Conservation (phyloP, 2,329 filamentous ascomycete genomes). For the Penicillium sp. region DNA sequence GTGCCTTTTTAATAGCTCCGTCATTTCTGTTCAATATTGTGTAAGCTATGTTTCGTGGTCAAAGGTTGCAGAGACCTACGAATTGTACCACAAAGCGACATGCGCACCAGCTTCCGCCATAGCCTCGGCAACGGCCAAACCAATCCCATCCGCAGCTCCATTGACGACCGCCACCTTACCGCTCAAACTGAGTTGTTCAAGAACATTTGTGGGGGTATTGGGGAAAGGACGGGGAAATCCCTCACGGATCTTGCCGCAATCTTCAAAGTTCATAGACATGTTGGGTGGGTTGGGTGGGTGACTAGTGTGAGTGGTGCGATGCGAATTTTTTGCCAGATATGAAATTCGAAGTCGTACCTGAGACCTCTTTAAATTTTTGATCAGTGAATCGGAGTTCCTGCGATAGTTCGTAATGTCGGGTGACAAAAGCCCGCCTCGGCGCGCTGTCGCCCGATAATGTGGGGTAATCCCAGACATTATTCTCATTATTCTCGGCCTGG, state of each 20-base stretch:
- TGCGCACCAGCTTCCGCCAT: constrained; percentile 52
- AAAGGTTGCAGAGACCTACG: constrained; percentile 22
- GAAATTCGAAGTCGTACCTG: background rate
- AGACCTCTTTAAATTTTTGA: background rate
- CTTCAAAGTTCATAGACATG: constrained; percentile 46
- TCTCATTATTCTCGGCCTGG: no score
- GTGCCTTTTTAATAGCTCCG: constrained; percentile 41
- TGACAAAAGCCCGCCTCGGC: constrained; percentile 1
- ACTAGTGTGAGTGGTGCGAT: background rate
- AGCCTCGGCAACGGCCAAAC: constrained; percentile 49
- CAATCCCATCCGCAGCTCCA: constrained; percentile 53
- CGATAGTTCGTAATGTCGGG: background rate
- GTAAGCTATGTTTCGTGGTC: background rate
- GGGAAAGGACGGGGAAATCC: constrained; percentile 47
- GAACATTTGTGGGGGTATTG: constrained; percentile 47
- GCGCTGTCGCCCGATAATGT: background rate
- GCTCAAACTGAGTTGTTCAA: constrained; percentile 50
- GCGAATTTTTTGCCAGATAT: background rate
- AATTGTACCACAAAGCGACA: constrained; percentile 49
- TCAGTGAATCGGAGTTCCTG: background rate
- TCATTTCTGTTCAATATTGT: constrained; percentile 29
- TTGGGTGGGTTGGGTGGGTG: constrained; percentile 10
- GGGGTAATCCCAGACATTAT: no score
- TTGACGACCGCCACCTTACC: constrained; percentile 49
- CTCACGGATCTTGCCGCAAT: constrained; percentile 33